Conservation (phyloP, 768 basidiomycete genomes). For the Cystofilobasidium capitatum region DNA sequence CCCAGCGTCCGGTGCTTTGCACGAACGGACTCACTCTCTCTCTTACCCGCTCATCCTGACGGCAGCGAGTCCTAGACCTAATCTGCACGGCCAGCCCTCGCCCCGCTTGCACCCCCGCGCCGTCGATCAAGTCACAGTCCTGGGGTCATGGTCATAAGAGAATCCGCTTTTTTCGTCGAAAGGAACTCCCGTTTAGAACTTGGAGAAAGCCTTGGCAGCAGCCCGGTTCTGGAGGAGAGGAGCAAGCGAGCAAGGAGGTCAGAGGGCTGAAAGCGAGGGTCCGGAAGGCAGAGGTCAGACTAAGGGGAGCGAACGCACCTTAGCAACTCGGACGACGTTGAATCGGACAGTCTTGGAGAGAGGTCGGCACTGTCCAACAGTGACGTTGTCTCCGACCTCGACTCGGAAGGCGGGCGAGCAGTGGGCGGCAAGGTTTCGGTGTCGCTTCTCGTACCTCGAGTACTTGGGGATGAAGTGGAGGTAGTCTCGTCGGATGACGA, state of each 20-base stretch:
- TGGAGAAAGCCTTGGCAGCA: conserved; percentile 78
- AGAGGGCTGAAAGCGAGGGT: neutral
- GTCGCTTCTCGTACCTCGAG: conserved; percentile 82
- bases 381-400: conserved; percentile 84
- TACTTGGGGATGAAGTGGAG: conserved; percentile 95
- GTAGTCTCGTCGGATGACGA: conserved; percentile 71
- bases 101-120: too few relatives aligned
- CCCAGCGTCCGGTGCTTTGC: too few relatives aligned
- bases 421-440: conserved; percentile 97
- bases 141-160: neutral
- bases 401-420: conserved; percentile 98
- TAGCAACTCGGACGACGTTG: conserved; percentile 83
- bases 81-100: too few relatives aligned
- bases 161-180: neutral
- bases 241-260: neutral
- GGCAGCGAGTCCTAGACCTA: too few relatives aligned
- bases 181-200: conserved; percentile 52
- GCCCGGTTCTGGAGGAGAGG: conserved; percentile 60
- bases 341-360: conserved; percentile 98
- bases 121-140: too few relatives aligned
- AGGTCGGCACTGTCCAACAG: conserved; percentile 99
- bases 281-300: neutral
- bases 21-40: too few relatives aligned
- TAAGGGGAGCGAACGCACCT: conserved; percentile 5
- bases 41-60: too few relatives aligned